Evolutionary conservation across 352 stramenopile species (phyloP).

Genomic region (Achlya hypogyna): DNA sequence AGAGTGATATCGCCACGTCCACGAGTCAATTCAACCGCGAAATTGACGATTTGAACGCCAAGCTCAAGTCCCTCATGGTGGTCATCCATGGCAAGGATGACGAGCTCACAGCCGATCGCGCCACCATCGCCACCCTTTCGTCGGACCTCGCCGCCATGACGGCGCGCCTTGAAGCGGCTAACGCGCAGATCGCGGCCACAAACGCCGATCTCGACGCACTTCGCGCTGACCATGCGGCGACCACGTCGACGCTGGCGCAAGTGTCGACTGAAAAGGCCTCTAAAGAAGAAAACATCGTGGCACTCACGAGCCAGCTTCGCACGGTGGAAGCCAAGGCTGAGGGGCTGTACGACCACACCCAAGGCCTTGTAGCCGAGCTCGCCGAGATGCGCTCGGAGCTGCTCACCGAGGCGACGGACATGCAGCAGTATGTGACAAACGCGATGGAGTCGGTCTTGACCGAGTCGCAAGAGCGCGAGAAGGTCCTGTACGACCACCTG

Average conservation of each 20-base stretch:
- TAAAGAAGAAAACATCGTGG: neutral
- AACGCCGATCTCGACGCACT: neutral
- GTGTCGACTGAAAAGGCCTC: neutral
- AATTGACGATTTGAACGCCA: slow-evolving; percentile 10
- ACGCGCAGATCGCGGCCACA: neutral
- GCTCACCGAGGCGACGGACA: slow-evolving; percentile 27
- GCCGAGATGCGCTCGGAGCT: slow-evolving; percentile 35
- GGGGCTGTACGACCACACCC: slow-evolving; percentile 27
- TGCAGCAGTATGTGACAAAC: slow-evolving; percentile 30
- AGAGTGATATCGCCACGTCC: neutral
- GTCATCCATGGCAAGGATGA: neutral
- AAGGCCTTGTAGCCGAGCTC: slow-evolving; percentile 32
- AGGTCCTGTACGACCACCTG: slow-evolving; percentile 54
- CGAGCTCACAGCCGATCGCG: neutral
- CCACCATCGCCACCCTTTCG: neutral
- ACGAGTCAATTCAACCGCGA: slow-evolving; percentile 4
- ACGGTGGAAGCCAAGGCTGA: slow-evolving; percentile 35
- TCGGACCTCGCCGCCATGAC: neutral
- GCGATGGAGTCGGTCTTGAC: slow-evolving; percentile 34
- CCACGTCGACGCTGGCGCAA: neutral
- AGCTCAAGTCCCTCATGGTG: slow-evolving; percentile 6
- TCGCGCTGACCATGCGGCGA: neutral
- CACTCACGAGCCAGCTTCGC: slow-evolving; percentile 24
- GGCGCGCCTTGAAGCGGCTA: neutral
- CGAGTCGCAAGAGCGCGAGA: slow-evolving; percentile 39